Evolutionary conservation across 345 rosid genomes (phyloP), one percentile per base, ranked within the genome.

Genomic region (Euphorbia pulcherrima): DNA sequence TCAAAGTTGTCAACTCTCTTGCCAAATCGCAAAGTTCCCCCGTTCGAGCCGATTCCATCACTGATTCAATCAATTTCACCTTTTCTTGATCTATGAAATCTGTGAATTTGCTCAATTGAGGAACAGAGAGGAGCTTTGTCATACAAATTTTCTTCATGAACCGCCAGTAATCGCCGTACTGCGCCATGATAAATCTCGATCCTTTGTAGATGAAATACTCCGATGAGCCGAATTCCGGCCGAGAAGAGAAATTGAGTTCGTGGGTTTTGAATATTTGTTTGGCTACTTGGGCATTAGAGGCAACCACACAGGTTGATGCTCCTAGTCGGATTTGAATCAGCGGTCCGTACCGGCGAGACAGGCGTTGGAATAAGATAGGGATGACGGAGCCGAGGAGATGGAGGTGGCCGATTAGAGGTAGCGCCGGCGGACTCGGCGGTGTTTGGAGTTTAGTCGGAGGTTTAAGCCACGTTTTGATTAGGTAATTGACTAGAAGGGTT

Each of bases 121-220:
- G 79, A 20, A 76, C 87, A 8, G 86, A 41, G 13, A 90, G 77
- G 24, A 88, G 90, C 75, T 79, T 77, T 33, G 94, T 83, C 85
- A 88, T 83, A 82, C 92, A 77, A 11, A 90, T 71, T 79, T 88
- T 88, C 75, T 86, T 85, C 85, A 85, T 85, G 83, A 85, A 85
- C 35, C 87, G 75, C 82, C 83, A 83, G 68, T 85, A 85, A 23
- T 80, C 79, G 7, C 83, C 80, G 51, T 81, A 83, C 24, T 71
- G 84, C 0, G 87, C 89, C 8, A 77, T 77, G 8, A 81, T 60
- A 59, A 85, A 85, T 56, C 84, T 77, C 1, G 86, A 81, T 5
- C 85, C 87, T 52, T 80, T 29, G 35, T 85, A 85, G 16, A 83
- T 83, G 71, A 80, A 83, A 52, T 75, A 62, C 24, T 83, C 81